These are phyloP conservation scores for Ophiognomonia clavigignenti-juglandacearum DNA, from an alignment of 2,329 filamentous ascomycete genomes.

Conservation along the genomic window DNA sequence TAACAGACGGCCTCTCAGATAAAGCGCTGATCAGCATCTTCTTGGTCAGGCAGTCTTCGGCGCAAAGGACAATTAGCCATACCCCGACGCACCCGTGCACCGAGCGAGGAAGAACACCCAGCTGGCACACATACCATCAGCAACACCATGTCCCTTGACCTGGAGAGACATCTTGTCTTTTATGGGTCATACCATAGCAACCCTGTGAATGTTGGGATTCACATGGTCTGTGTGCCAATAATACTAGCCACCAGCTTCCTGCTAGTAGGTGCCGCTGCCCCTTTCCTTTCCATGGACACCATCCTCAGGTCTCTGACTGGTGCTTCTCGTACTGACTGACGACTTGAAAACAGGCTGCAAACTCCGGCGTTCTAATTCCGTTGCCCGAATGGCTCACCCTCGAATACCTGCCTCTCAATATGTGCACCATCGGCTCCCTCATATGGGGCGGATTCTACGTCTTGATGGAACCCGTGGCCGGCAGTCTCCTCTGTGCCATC, in stretches of 20 bases:
- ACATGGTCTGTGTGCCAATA: conserved; percentile 73
- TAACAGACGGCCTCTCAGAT: too few species aligned
- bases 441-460: conserved; percentile 78
- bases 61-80: not conserved
- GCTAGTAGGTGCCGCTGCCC: conserved; percentile 55
- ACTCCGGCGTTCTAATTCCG: conserved; percentile 57
- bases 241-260: conserved; percentile 68
- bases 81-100: too few species aligned
- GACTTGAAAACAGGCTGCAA: conserved; percentile 44
- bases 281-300: too few species aligned
- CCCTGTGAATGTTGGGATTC: conserved; percentile 70
- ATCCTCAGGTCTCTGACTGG: too few species aligned
- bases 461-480: conserved; percentile 90
- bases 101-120: too few species aligned
- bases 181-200: conserved; percentile 84
- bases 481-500: conserved; percentile 68
- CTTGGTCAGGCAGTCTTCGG: not conserved
- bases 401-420: conserved; percentile 62
- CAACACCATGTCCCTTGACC: conserved; percentile 59
- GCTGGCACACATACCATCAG: not conserved
- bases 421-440: conserved; percentile 59
- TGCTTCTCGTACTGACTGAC: not conserved
- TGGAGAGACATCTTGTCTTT: conserved; percentile 78
- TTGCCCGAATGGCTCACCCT: conserved; percentile 63
- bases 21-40: not conserved